phyloP scores from a whole-genome alignment of 306 rosid genomes.

The Pyrus bretschneideri region DNA sequence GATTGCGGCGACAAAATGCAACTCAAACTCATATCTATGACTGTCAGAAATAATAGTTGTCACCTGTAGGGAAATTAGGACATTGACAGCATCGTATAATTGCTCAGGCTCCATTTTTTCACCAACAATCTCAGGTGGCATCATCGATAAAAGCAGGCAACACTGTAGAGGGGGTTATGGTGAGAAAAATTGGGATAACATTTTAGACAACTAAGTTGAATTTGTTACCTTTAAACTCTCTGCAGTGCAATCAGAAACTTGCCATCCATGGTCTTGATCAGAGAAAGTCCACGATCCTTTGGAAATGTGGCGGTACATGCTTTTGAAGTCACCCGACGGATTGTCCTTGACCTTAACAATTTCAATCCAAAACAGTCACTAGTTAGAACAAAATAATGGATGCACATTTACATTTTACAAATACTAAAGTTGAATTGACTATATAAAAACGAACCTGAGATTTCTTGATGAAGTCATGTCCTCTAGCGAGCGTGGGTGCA shows the following conservation, averaged over 20 bases:
- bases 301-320: slow-evolving; percentile 63
- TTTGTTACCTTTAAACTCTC: slow-evolving; percentile 57
- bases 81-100: slow-evolving; percentile 45
- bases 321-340: slow-evolving; percentile 51
- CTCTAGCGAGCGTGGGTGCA: slow-evolving; percentile 38
- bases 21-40: not conserved
- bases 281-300: slow-evolving; percentile 81
- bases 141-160: slow-evolving; percentile 53
- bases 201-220: no score
- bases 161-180: slow-evolving; percentile 25
- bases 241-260: slow-evolving; percentile 72
- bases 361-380: not conserved
- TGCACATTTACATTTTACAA: not conserved
- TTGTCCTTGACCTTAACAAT: slow-evolving; percentile 46
- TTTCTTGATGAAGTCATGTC: slow-evolving; percentile 57
- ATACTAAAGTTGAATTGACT: not conserved
- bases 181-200: not conserved
- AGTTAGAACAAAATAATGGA: not conserved
- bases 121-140: slow-evolving; percentile 55
- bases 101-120: slow-evolving; percentile 47
- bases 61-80: slow-evolving; percentile 56
- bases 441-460: slow-evolving; percentile 40
- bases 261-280: slow-evolving; percentile 80
- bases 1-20: not conserved
- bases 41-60: not conserved